These are phyloP conservation scores for Exophiala lecanii-corni DNA, from an alignment of 2,329 filamentous ascomycete species.

Conservation along the genomic window DNA sequence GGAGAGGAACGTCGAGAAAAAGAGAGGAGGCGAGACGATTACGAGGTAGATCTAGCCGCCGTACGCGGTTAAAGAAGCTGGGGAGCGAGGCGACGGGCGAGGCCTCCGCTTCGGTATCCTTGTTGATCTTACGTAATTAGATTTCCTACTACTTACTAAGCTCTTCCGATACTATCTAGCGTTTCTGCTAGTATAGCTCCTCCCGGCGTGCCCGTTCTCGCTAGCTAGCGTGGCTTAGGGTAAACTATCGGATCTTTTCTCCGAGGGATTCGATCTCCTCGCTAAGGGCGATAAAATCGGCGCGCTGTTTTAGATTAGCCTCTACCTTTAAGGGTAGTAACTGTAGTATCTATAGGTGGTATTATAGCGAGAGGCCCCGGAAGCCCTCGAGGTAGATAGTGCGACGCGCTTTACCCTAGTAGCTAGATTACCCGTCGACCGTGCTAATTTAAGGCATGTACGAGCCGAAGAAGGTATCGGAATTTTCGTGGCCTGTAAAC, in stretches of 20 bases:
- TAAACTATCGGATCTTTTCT: constrained; percentile 4
- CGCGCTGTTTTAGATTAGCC: constrained; percentile 12
- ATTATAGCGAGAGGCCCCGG: constrained; percentile 19
- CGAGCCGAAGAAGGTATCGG: constrained; percentile 23
- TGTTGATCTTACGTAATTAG: constrained; percentile 11
- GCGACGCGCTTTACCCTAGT: constrained; percentile 19
- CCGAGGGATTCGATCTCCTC: constrained; percentile 15
- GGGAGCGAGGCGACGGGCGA: constrained; percentile 10
- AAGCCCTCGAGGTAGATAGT: constrained; percentile 24
- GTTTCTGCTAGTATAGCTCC: constrained; percentile 18
- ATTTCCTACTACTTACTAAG: constrained; percentile 16
- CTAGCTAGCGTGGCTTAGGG: constrained; percentile 5
- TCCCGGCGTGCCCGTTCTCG: constrained; percentile 9
- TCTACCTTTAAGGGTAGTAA: constrained; percentile 19
- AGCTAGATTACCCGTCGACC: constrained; percentile 19
- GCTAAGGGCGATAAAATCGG: constrained; percentile 14
- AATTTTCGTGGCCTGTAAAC: constrained; percentile 22
- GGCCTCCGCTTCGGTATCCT: constrained; percentile 9
- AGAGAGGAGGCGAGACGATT: constrained; percentile 24
- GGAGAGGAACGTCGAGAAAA: constrained; percentile 24
- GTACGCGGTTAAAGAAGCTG: constrained; percentile 19
- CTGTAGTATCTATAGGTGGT: constrained; percentile 19
- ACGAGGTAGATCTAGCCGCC: constrained; percentile 22
- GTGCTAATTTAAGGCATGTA: constrained; percentile 23
- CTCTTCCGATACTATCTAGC: constrained; percentile 15